These are phyloP conservation scores for Claviceps sp. DNA, from an alignment of 2,329 filamentous ascomycete genomes.

Conservation along the genomic window DNA sequence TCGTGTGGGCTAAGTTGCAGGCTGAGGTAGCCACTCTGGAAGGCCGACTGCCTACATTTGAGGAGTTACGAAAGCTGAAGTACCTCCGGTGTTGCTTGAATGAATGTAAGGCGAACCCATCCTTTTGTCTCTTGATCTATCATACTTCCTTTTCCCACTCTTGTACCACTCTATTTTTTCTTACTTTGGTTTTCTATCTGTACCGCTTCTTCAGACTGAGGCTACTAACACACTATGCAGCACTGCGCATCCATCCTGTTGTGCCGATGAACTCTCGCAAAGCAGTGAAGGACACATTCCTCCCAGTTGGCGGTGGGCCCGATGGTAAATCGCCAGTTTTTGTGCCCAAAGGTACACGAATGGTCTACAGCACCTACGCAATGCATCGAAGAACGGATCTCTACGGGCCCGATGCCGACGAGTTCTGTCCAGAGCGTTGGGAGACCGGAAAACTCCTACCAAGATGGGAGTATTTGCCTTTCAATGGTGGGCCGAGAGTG, in stretches of 20 bases:
- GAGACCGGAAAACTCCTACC: constrained; percentile 14
- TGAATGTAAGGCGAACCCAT: constrained; percentile 8
- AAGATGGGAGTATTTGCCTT: constrained; percentile 31
- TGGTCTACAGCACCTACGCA: constrained; percentile 26
- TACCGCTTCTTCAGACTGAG: too few species aligned
- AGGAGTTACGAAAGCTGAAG: constrained; percentile 10
- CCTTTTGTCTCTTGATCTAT: not conserved
- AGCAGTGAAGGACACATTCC: constrained; percentile 31
- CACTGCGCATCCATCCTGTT: constrained; percentile 32
- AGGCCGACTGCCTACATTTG: constrained; percentile 10
- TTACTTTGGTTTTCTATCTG: not conserved
- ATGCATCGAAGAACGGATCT: constrained; percentile 26
- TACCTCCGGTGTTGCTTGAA: constrained; percentile 12
- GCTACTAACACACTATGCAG: constrained; percentile 4
- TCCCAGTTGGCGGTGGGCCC: constrained; percentile 36
- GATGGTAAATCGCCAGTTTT: constrained; percentile 32
- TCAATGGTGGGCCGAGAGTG: constrained; percentile 32
- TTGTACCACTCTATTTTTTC: not conserved
- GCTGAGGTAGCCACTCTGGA: constrained; percentile 2
- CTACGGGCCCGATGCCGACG: constrained; percentile 24
- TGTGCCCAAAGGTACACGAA: constrained; percentile 29
- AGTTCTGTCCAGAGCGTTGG: constrained; percentile 31
- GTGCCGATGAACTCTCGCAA: constrained; percentile 34
- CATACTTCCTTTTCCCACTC: not conserved
- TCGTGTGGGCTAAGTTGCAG: not conserved